These are phyloP conservation scores for Podospora appendiculata DNA, from an alignment of 495 filamentous ascomycete species.

Conservation along the genomic window DNA sequence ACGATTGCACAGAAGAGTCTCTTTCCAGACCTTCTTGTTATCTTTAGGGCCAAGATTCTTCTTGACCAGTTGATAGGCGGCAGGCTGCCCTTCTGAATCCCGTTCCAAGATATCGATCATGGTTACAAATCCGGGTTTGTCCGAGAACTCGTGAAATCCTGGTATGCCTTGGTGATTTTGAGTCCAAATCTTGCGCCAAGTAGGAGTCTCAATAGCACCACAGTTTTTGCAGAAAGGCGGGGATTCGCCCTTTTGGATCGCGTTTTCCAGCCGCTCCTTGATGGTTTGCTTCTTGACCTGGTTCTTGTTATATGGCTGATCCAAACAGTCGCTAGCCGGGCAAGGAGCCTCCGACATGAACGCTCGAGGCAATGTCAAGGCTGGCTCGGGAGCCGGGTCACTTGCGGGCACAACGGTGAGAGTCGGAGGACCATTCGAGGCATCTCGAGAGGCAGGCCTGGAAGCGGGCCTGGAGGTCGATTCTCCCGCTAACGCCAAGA, in stretches of 20 bases:
- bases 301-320: constrained; percentile 36
- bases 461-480: constrained; percentile 10
- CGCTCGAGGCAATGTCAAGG: constrained; percentile 7
- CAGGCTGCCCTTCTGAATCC: constrained; percentile 50
- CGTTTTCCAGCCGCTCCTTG: constrained; percentile 54
- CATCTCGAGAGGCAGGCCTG: constrained; percentile 5
- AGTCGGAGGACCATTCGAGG: constrained; percentile 6
- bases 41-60: constrained; percentile 55
- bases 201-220: constrained; percentile 88
- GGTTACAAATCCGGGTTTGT: constrained; percentile 56
- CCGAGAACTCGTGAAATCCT: constrained; percentile 54
- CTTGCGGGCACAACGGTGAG: constrained; percentile 10
- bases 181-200: constrained; percentile 84
- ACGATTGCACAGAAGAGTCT: constrained; percentile 83
- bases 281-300: constrained; percentile 53
- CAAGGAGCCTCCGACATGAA: constrained; percentile 18
- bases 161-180: constrained; percentile 58
- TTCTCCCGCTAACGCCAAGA: constrained; percentile 1
- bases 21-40: constrained; percentile 55
- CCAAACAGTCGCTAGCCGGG: constrained; percentile 18
- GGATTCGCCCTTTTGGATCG: constrained; percentile 62
- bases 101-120: constrained; percentile 56
- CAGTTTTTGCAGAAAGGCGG: constrained; percentile 88
- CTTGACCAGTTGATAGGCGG: constrained; percentile 64
- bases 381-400: constrained; percentile 12